Conservation (phyloP, 768 basidiomycete species). For the Russula lepida region DNA sequence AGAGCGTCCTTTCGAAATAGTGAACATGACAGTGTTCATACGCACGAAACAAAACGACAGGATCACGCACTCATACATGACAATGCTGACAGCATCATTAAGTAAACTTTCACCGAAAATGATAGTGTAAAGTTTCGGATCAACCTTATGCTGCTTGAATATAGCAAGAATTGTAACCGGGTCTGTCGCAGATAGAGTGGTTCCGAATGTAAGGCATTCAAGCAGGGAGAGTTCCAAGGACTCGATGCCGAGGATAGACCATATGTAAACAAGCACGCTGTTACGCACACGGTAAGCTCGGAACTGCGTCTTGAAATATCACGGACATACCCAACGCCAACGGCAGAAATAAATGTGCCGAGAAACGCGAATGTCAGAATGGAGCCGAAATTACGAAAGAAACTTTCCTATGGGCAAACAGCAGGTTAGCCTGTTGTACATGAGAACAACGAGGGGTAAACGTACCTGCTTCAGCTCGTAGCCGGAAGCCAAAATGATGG, state of each 20-base stretch:
- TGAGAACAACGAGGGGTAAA: background rate
- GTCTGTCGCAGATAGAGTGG: constrained; percentile 94
- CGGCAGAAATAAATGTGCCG: constrained; percentile 93
- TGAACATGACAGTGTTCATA: background rate
- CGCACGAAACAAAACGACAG: background rate
- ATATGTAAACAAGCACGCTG: constrained; percentile 91
- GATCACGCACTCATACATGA: constrained; percentile 94
- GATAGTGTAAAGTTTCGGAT: constrained; percentile 93
- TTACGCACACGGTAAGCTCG: constrained; percentile 41
- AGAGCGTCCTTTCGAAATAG: constrained; percentile 57
- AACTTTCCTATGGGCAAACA: constrained; percentile 65
- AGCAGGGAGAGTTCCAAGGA: constrained; percentile 76
- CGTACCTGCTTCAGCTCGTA: constrained; percentile 93
- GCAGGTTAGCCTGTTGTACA: background rate
- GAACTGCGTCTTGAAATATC: background rate
- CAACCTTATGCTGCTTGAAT: constrained; percentile 97
- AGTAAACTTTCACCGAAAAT: constrained; percentile 96
- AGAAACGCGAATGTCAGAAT: constrained; percentile 90
- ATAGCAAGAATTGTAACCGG: constrained; percentile 97
- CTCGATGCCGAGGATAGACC: constrained; percentile 88
- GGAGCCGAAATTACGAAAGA: constrained; percentile 96
- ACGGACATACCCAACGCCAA: constrained; percentile 82
- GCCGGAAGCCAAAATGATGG: constrained; percentile 96
- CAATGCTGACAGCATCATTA: constrained; percentile 99
- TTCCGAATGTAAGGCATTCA: constrained; percentile 94